Evolutionary conservation across 352 stramenopile species (phyloP).

Genomic region (Globisporangium acanthophoron): DNA sequence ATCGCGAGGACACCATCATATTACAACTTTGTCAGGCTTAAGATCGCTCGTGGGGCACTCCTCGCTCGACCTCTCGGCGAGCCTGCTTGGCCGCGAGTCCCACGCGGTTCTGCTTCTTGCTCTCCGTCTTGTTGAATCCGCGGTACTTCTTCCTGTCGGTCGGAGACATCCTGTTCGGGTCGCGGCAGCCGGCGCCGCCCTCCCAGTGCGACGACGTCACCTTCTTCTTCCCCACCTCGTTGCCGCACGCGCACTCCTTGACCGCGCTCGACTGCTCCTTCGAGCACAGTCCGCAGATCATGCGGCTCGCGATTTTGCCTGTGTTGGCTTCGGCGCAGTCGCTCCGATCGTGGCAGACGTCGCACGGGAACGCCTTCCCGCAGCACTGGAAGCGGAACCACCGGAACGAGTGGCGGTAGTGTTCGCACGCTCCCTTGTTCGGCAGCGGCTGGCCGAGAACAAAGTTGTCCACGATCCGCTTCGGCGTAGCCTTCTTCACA

Average conservation of each 20-base stretch:
- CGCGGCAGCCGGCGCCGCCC: constrained; percentile 65
- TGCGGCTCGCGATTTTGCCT: constrained; percentile 74
- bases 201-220: constrained; percentile 63
- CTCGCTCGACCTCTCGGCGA: constrained; percentile 2
- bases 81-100: constrained; percentile 42
- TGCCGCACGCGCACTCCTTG: constrained; percentile 76
- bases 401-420: constrained; percentile 75
- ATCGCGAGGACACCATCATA: neutral
- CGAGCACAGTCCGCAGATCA: constrained; percentile 80
- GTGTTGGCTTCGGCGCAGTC: constrained; percentile 63
- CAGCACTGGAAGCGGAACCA: constrained; percentile 88
- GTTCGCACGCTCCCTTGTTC: constrained; percentile 60
- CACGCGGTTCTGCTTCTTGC: constrained; percentile 74
- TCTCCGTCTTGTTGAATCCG: constrained; percentile 73
- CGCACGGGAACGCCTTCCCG: constrained; percentile 72
- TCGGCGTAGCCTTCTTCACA: constrained; percentile 27
- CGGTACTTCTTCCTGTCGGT: constrained; percentile 75
- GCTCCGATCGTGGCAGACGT: constrained; percentile 76
- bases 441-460: constrained; percentile 65
- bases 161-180: constrained; percentile 50
- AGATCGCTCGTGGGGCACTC: neutral
- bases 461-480: constrained; percentile 42
- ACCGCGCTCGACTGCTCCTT: constrained; percentile 71
- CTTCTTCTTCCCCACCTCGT: constrained; percentile 51
- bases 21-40: neutral